Evolutionary conservation across 2,329 filamentous ascomycete genomes (phyloP).

Genomic region (Corynespora cassiicola): DNA sequence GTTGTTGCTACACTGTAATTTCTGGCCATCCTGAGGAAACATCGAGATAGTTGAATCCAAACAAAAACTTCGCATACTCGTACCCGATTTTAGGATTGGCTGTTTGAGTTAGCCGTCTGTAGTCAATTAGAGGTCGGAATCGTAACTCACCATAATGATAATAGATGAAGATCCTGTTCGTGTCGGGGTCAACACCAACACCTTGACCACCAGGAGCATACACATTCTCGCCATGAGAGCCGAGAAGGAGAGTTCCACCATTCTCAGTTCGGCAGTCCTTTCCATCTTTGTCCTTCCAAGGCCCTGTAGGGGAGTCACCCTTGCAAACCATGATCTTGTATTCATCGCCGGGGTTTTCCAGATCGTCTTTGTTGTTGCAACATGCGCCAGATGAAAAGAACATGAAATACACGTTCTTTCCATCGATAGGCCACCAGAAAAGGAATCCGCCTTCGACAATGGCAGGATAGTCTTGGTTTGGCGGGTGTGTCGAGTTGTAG

Average conservation of each 20-base stretch:
- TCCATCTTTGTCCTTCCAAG: conserved; percentile 49
- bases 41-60: conserved; percentile 15
- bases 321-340: conserved; percentile 69
- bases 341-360: conserved; percentile 61
- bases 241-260: conserved; percentile 65
- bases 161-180: conserved; percentile 17
- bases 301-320: conserved; percentile 54
- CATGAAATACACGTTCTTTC: conserved; percentile 63
- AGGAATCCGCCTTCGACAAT: conserved; percentile 59
- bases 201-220: conserved; percentile 29
- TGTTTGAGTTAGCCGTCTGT: neutral
- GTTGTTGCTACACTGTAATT: conserved; percentile 3
- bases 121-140: neutral
- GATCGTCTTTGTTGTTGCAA: conserved; percentile 58
- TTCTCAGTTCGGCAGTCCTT: conserved; percentile 51
- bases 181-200: conserved; percentile 14
- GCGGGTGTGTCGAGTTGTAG: conserved; percentile 10
- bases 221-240: conserved; percentile 53
- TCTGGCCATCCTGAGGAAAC: conserved; percentile 12
- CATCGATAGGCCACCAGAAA: conserved; percentile 49
- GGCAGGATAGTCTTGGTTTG: conserved; percentile 21
- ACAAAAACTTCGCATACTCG: conserved; percentile 8
- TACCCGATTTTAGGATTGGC: conserved; percentile 9
- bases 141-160: conserved; percentile 24
- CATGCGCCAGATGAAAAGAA: conserved; percentile 66